These are phyloP conservation scores for Gentiana dahurica DNA, from an alignment of 257 asterid species.

Conservation along the genomic window DNA sequence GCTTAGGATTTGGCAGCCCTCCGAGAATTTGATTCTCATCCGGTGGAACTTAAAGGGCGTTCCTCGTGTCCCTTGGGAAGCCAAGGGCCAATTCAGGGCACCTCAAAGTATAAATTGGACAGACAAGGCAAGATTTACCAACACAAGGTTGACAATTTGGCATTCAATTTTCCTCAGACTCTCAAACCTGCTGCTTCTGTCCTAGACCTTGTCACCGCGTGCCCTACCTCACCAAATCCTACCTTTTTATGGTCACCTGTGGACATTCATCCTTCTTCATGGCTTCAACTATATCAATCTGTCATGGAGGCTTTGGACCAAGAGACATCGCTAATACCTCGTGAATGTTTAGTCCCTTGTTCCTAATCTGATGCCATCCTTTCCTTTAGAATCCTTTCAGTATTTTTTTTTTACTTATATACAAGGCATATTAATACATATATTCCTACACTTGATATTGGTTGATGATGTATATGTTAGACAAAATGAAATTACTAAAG, in stretches of 20 bases:
- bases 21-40: constrained; percentile 60
- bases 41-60: constrained; percentile 69
- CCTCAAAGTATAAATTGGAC: constrained; percentile 72
- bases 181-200: constrained; percentile 61
- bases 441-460: neutral
- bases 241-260: constrained; percentile 44
- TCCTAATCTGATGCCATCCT: constrained; percentile 16
- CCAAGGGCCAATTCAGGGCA: constrained; percentile 76
- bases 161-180: constrained; percentile 59
- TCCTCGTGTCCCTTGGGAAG: constrained; percentile 82
- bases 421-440: neutral
- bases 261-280: constrained; percentile 30
- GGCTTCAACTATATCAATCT: constrained; percentile 59
- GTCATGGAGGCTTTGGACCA: constrained; percentile 46
- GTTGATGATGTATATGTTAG: neutral
- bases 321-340: constrained; percentile 26
- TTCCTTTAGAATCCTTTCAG: neutral
- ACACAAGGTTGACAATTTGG: constrained; percentile 80
- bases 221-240: constrained; percentile 71
- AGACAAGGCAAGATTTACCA: constrained; percentile 72
- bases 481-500: neutral
- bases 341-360: constrained; percentile 61
- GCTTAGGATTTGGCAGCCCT: constrained; percentile 76
- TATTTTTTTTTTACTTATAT: neutral
- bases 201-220: constrained; percentile 57